Conservation (phyloP, 2,329 filamentous ascomycete genomes). For the Botrytis aclada region DNA sequence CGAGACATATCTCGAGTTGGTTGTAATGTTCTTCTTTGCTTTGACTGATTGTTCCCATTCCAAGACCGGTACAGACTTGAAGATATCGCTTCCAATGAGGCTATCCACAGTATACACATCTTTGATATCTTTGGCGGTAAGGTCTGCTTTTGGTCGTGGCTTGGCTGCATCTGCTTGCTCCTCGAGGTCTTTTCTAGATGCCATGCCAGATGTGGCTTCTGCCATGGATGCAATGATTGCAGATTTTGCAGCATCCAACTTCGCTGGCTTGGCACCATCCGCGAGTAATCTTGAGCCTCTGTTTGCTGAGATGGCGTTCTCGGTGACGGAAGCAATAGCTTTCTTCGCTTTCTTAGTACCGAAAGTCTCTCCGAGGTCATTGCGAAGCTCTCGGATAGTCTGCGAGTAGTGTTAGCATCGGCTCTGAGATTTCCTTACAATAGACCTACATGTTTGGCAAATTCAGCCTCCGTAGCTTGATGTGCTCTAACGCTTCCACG, state of each 20-base stretch:
- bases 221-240: slow-evolving; percentile 64
- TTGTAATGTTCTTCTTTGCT: slow-evolving; percentile 53
- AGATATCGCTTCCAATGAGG: slow-evolving; percentile 65
- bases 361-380: slow-evolving; percentile 72
- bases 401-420: slow-evolving; percentile 33
- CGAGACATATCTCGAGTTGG: slow-evolving; percentile 61
- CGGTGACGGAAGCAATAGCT: slow-evolving; percentile 63
- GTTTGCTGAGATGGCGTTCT: slow-evolving; percentile 61
- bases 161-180: slow-evolving; percentile 64
- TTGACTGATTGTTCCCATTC: slow-evolving; percentile 71
- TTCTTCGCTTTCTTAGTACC: slow-evolving; percentile 86
- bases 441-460: slow-evolving; percentile 27
- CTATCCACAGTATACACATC: slow-evolving; percentile 69
- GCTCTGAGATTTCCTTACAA: neutral
- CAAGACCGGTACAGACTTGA: slow-evolving; percentile 65
- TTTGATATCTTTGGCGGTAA: slow-evolving; percentile 61
- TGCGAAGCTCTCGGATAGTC: slow-evolving; percentile 60
- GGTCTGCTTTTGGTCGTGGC: slow-evolving; percentile 69
- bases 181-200: slow-evolving; percentile 63
- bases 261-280: slow-evolving; percentile 42
- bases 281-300: slow-evolving; percentile 40
- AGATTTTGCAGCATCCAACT: slow-evolving; percentile 53
- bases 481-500: slow-evolving; percentile 56
- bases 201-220: slow-evolving; percentile 61
- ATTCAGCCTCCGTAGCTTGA: slow-evolving; percentile 47